Evolutionary conservation across 345 rosid species (phyloP).

Genomic region (Eucalyptus melliodora): DNA sequence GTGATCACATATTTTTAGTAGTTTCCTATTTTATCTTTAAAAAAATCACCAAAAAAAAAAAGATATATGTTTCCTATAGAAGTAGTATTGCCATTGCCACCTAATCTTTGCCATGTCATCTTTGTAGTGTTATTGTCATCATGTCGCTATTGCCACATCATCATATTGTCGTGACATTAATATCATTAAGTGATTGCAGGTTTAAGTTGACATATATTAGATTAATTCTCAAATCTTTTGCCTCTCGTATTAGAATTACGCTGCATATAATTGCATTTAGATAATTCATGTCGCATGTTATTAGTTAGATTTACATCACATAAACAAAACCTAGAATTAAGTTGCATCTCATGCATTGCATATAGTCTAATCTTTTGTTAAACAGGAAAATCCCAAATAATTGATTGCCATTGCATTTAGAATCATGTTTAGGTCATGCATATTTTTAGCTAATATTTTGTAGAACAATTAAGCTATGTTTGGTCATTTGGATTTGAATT

Average conservation of each 20-base stretch:
- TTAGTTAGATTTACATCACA: not conserved
- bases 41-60: not conserved
- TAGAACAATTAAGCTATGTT: not conserved
- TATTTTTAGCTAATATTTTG: not conserved
- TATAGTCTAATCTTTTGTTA: not conserved
- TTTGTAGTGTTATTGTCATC: not conserved
- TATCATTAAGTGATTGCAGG: not conserved
- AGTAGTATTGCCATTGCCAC: not conserved
- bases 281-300: not conserved
- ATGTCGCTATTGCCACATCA: not conserved
- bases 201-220: not conserved
- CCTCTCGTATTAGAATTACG: not conserved
- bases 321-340: not conserved
- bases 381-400: not conserved
- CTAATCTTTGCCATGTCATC: not conserved
- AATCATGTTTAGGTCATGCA: not conserved
- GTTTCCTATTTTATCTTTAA: not conserved
- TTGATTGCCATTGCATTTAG: not conserved
- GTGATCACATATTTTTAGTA: not conserved
- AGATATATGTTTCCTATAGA: not conserved
- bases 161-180: not conserved
- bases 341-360: not conserved
- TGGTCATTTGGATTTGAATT: too few species aligned
- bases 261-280: not conserved
- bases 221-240: not conserved